Evolutionary conservation across 306 rosid species (phyloP), one percentile per base, ranked within the genome.

Genomic region (Astragalus membranaceus): DNA sequence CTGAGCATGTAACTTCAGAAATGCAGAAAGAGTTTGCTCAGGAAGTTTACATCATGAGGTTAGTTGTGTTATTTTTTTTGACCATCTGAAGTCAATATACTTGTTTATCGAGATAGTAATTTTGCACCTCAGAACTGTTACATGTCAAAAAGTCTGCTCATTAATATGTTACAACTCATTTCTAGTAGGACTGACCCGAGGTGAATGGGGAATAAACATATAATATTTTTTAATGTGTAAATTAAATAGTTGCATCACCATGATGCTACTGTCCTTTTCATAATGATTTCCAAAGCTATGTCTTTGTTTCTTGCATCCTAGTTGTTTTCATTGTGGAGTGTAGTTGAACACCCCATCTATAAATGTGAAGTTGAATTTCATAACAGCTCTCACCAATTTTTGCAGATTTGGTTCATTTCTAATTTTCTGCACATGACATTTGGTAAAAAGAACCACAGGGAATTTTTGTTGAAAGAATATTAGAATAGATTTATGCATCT

Each of bases 41-140:
- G 81, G 99, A 95, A 77, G 99, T 95, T 71, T 95, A 70, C 75
- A 95, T 95, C 61, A 87, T 95, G 97, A 95, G 96, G 99, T 91
- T 72, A 57, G 83, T 73, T 41, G 59, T 54, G 64, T 60, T 55
- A 33, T 43, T 16, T 17, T 65, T 56, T 37, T 56, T 51, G 30
- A 61, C 37, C 73, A 49, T 58, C 7, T 20, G 7, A 61, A 59
- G 62, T 73, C 51, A 46, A 58, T 69, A 52, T 67, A 56, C 44
- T 41, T 66, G 59, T 70, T 68, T 41, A 20, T 32, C 10, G 48
- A 66, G 79, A 33, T 58, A 54, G 42, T 57, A 60, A 37, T 59
- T 58, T 53, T 32, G 10, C 37, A 44, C 13, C 14, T 36, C 7
- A 64, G 50, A 74, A 58, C 36, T 16, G 20, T 35, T 47, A 13